Conservation (phyloP, 169 alveolate species). For the Perkinsus chesapeaki region DNA sequence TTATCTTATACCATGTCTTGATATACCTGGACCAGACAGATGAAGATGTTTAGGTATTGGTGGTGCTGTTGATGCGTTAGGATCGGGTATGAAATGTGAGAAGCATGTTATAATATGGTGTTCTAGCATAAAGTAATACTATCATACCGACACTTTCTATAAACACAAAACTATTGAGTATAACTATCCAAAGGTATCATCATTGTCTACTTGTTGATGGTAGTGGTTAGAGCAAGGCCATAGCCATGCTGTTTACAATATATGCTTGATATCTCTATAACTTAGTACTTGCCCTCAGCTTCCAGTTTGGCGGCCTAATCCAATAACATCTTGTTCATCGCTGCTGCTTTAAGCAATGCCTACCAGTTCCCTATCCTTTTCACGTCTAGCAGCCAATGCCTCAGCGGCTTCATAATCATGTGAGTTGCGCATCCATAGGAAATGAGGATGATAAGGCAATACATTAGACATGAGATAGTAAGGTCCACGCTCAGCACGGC, state of each 20-base stretch:
- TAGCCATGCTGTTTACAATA: not conserved
- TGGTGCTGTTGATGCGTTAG: not conserved
- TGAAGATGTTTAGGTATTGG: not conserved
- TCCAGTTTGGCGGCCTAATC: not conserved
- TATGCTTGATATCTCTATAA: not conserved
- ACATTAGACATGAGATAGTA: conserved; percentile 67
- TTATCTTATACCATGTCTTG: not conserved
- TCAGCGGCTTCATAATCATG: not conserved
- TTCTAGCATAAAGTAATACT: no score
- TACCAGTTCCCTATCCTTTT: not conserved
- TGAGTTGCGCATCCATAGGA: conserved; percentile 53
- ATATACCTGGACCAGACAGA: not conserved
- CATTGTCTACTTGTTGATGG: not conserved
- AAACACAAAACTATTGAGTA: not conserved
- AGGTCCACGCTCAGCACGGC: conserved; percentile 69
- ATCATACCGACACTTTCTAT: no score
- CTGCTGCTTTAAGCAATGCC: not conserved
- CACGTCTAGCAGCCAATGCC: not conserved
- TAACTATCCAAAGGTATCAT: not conserved
- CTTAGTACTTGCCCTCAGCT: not conserved
- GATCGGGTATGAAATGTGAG: not conserved
- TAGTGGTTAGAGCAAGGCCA: not conserved
- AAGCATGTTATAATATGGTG: not conserved
- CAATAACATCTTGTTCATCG: not conserved
- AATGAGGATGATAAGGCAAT: conserved; percentile 67